Evolutionary conservation across 495 filamentous ascomycete species (phyloP), one percentile per base, ranked within the genome.

Genomic region (Letharia columbiana): DNA sequence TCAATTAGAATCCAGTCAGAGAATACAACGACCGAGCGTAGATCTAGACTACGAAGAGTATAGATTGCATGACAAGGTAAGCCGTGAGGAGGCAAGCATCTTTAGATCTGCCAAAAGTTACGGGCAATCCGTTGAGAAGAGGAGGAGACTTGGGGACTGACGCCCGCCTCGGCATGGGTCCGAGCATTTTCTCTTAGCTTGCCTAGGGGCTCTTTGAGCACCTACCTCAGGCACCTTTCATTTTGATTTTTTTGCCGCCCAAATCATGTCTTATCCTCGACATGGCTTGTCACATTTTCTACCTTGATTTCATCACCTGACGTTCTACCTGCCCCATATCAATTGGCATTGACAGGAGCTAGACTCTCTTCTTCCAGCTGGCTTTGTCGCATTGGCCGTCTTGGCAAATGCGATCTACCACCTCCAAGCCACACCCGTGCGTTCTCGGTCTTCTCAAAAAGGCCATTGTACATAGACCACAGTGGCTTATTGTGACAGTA

Each of bases 21-120:
- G 17, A n/a, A 15, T n/a, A 57, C 31, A 37, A 57, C 31, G 63
- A 58, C 9, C 28, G 18, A 37, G 28, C 18, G 33, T 3, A 31
- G 20, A 35, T 10, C 44, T 33, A 35, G 63, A 65, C 15, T 54
- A 65, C 33, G 63, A 65, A n/a, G 63, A 65, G 35, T 7, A 20
- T n/a, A 54, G 41, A 9, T 20, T 65, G 33, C n/a, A 37, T 17
- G 50, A 35, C 31, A 33, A 45, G 45, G 63, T 37, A 13, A 65
- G 63, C 31, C 54, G 42, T 0, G 63, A 65, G 52, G 44, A 65
- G 52, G 50, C 50, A 65, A 44, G 52, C 52, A 37, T 57, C 28
- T 65, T 65, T 8, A 58, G 52, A 18, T 65, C 63, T 23, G 63
- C 63, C 3, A 65, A 47, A 17, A 47, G 7, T 42, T 45, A 57